Conservation (phyloP, 139 green algal species). For the Chlamydomonas urium region DNA sequence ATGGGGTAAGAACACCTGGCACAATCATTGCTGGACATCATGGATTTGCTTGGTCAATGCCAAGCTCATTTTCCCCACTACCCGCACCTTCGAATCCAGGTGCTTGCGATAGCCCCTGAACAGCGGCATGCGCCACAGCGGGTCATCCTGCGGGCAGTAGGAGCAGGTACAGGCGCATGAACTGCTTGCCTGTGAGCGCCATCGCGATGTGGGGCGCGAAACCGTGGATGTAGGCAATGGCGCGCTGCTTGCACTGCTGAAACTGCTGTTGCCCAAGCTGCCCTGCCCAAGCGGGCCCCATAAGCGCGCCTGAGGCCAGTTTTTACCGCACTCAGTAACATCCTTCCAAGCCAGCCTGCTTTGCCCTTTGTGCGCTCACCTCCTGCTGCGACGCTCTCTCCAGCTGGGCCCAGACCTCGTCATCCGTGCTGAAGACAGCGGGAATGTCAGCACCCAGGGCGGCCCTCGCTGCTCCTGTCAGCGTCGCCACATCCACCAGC, state of each 20-base stretch:
- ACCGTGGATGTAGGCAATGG: no score
- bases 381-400: constrained; percentile 28
- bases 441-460: constrained; percentile 63
- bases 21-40: background rate
- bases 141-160: constrained; percentile 36
- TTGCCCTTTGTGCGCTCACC: no score
- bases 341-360: background rate
- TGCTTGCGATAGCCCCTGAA: constrained; percentile 35
- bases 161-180: background rate
- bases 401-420: constrained; percentile 36
- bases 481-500: constrained; percentile 62
- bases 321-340: background rate
- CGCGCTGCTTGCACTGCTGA: background rate
- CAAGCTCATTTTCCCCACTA: background rate
- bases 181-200: background rate
- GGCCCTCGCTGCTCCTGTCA: constrained; percentile 63
- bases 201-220: no score
- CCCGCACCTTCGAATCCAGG: constrained; percentile 54
- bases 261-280: background rate
- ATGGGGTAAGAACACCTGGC: constrained; percentile 2
- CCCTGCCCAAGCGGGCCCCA: background rate
- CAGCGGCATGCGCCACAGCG: constrained; percentile 65
- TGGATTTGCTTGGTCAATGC: background rate
- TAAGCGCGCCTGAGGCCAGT: background rate
- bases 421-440: constrained; percentile 51